Conservation (phyloP, 1,284 basidiomycete genomes). For the Ustanciosporium gigantosporum region DNA sequence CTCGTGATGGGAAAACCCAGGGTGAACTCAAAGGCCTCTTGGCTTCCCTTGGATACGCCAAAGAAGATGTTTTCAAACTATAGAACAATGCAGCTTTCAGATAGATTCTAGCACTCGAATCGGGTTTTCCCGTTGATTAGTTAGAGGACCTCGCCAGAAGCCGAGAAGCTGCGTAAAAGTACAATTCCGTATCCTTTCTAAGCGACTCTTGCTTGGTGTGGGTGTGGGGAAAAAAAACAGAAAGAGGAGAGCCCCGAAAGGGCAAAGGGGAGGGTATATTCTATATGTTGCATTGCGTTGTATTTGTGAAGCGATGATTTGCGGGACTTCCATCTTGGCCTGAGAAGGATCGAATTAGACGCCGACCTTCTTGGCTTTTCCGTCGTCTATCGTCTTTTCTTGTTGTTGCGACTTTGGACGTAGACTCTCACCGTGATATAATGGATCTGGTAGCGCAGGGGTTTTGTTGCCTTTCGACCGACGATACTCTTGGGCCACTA, state of each 20-base stretch:
- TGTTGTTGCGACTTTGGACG: constrained; percentile 6
- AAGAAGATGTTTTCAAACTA: constrained; percentile 40
- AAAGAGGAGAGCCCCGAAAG: too few species aligned
- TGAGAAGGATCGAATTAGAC: constrained; percentile 5
- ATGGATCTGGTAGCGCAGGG: constrained; percentile 8
- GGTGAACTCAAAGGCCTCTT: constrained; percentile 28
- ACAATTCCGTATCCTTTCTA: too few species aligned
- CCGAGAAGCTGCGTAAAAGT: too few species aligned
- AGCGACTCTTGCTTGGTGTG: too few species aligned
- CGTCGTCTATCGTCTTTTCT: constrained; percentile 22
- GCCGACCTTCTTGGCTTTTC: constrained; percentile 19
- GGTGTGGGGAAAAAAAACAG: too few species aligned
- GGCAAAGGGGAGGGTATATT: too few species aligned
- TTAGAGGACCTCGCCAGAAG: too few species aligned
- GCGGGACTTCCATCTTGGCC: too few species aligned
- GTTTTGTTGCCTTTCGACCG: constrained; percentile 7
- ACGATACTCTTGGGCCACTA: constrained; percentile 13
- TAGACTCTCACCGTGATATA: constrained; percentile 21
- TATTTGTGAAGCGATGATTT: too few species aligned
- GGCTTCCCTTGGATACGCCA: constrained; percentile 5
- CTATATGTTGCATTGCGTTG: too few species aligned
- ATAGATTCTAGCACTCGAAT: too few species aligned
- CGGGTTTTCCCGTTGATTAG: too few species aligned
- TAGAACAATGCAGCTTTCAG: constrained; percentile 4
- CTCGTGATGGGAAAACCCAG: constrained; percentile 24